Conservation (phyloP, 208 protist species). For the Acanthamoeba castellanii region DNA sequence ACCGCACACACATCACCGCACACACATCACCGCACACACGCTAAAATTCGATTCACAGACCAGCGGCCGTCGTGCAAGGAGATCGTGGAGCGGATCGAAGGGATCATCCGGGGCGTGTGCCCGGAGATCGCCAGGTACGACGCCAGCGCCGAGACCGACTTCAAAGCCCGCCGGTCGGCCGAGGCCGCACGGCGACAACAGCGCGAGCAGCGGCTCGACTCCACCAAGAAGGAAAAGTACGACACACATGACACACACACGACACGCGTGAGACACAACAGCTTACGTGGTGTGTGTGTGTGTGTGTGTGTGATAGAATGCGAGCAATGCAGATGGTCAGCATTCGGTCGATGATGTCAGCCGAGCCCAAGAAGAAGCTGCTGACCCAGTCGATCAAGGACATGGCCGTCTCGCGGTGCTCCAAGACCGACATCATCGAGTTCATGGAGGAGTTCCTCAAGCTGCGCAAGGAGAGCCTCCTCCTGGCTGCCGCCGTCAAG, state of each 20-base stretch:
- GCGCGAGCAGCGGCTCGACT: background rate
- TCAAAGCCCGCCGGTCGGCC: background rate
- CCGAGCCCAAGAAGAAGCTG: background rate
- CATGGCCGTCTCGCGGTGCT: background rate
- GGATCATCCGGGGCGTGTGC: background rate
- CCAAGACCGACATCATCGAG: conserved; percentile 17
- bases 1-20: background rate
- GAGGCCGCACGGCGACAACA: background rate
- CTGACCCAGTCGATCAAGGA: conserved; percentile 49
- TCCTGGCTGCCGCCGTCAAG: background rate
- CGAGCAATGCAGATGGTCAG: background rate
- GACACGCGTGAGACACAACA: background rate
- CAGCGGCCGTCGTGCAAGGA: conserved; percentile 50
- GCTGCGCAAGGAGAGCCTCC: conserved; percentile 36
- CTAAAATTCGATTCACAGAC: background rate
- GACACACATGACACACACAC: background rate
- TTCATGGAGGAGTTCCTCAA: conserved; percentile 61
- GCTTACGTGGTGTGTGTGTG: background rate
- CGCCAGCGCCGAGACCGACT: background rate
- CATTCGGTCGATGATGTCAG: background rate
- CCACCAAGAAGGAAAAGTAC: conserved; percentile 9
- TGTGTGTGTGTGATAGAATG: background rate
- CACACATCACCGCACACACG: background rate
- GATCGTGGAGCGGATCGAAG: conserved; percentile 42
- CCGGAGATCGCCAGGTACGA: conserved; percentile 16